Conservation (phyloP, 2,329 filamentous ascomycete genomes). For the Fusarium sp. region DNA sequence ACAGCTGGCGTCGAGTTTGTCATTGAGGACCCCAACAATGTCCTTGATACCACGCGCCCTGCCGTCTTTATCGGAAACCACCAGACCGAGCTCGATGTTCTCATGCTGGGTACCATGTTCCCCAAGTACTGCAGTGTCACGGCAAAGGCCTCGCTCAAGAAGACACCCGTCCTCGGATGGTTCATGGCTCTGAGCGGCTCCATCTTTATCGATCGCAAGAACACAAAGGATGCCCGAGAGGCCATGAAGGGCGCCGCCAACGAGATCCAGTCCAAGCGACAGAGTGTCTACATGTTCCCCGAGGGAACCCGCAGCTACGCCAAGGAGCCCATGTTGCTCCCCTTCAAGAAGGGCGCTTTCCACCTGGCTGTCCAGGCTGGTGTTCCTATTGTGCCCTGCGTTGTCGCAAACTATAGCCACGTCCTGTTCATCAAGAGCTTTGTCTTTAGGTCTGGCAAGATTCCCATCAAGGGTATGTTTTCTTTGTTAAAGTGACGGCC, state of each 20-base stretch:
- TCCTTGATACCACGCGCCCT: constrained; percentile 72
- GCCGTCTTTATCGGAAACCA: constrained; percentile 95
- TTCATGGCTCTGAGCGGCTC: constrained; percentile 89
- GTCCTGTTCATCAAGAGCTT: constrained; percentile 69
- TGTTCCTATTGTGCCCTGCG: constrained; percentile 88
- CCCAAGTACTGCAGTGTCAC: constrained; percentile 92
- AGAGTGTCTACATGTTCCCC: constrained; percentile 86
- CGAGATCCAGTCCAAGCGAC: constrained; percentile 75
- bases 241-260: constrained; percentile 84
- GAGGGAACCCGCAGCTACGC: constrained; percentile 94
- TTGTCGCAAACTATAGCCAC: constrained; percentile 80
- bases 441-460: constrained; percentile 71
- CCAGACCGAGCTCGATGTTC: constrained; percentile 93
- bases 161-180: constrained; percentile 87
- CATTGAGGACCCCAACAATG: constrained; percentile 69
- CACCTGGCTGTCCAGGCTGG: constrained; percentile 93
- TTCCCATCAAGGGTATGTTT: constrained; percentile 75
- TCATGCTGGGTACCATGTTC: constrained; percentile 89
- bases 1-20: constrained; percentile 81
- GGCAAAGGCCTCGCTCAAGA: constrained; percentile 84
- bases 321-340: constrained; percentile 78
- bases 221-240: constrained; percentile 79
- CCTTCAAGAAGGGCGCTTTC: constrained; percentile 99
- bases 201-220: constrained; percentile 94
- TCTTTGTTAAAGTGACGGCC: neutral